Percentiles rank a stretch among this genome's conserved stretches.
These are phyloP conservation scores for Vigna reflexopilosa DNA, from an alignment of 306 rosid species.

Conservation along the genomic window DNA sequence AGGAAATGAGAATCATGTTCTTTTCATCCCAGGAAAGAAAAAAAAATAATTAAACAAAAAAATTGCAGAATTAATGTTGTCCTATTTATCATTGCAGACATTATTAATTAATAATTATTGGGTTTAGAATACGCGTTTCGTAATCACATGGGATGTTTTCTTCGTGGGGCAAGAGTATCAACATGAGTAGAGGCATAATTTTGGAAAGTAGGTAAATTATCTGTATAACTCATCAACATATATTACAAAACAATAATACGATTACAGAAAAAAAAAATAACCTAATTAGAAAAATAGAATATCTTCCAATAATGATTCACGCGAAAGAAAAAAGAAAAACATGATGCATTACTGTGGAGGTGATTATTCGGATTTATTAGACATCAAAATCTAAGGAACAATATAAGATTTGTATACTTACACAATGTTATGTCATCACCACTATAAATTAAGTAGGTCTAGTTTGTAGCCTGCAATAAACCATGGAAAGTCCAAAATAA, in stretches of 20 bases:
- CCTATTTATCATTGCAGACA: constrained; percentile 45
- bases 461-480: too few relatives aligned
- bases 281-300: neutral
- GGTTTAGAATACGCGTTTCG: constrained; percentile 32
- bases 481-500: too few relatives aligned
- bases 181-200: constrained; percentile 22
- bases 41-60: constrained; percentile 32
- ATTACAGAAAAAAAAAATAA: neutral
- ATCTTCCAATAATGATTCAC: neutral
- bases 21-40: constrained; percentile 32
- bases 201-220: constrained; percentile 36
- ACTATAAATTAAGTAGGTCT: too few relatives aligned
- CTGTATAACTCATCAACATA: neutral
- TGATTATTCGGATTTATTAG: too few relatives aligned
- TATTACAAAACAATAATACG: neutral
- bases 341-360: too few relatives aligned
- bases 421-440: too few relatives aligned
- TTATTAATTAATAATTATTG: constrained; percentile 55
- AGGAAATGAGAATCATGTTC: constrained; percentile 57
- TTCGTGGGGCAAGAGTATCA: constrained; percentile 41
- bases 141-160: constrained; percentile 79
- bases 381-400: too few relatives aligned
- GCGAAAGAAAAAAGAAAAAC: neutral
- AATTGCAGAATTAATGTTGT: constrained; percentile 28
- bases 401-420: too few relatives aligned